Evolutionary conservation across 768 basidiomycete species (phyloP), one percentile per base, ranked within the genome.

Genomic region (Termitomyces sp.): DNA sequence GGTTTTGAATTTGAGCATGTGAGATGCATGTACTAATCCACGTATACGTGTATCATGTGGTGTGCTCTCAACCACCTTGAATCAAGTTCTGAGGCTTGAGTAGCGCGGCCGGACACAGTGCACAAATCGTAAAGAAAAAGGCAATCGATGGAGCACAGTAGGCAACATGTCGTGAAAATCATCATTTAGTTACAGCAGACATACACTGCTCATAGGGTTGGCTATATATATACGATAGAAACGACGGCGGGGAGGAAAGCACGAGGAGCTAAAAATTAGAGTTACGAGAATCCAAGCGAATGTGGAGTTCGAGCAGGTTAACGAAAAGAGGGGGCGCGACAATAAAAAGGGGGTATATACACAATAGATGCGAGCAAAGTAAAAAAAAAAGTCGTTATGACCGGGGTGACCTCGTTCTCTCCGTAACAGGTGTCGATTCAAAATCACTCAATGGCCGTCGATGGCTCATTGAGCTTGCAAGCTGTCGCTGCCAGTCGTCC

Each of bases 401-500:
- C 57, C 78, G 79, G 59, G 80, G 81, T 65, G 88, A 89, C 66
- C 84, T 79, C 57, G 82, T 78, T 73, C 89, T 84, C 67, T 88
- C 83, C 63, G 84, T 76, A 44, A 78, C 70, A 46, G 82, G 75
- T 44, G 82, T 81, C 39, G 84, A 76, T 65, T 92, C 91, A 61
- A 88, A 88, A 65, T 90, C 88, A 69, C 87, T 90, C 46, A 90
- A 73, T 42, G 86, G 85, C 66, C 88, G 82, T 68, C 90, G 85
- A 65, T 80, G 84, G 72, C 84, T 86, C 85, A 91, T 87, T 8
- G 90, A 89, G 68, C 84, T 91, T 18, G 90, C 87, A 60, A 93
- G 81, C 69, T 92, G 90, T 58, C 91, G 84, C 71, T 92, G 89
- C 92, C 92, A 94, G 66, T 88, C 90, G 65, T 93, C 91, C 69